A percentile compares a stretch with the other conserved stretches of the same genome.
Conservation (phyloP, 768 basidiomycete genomes). For the Calocera cornea region DNA sequence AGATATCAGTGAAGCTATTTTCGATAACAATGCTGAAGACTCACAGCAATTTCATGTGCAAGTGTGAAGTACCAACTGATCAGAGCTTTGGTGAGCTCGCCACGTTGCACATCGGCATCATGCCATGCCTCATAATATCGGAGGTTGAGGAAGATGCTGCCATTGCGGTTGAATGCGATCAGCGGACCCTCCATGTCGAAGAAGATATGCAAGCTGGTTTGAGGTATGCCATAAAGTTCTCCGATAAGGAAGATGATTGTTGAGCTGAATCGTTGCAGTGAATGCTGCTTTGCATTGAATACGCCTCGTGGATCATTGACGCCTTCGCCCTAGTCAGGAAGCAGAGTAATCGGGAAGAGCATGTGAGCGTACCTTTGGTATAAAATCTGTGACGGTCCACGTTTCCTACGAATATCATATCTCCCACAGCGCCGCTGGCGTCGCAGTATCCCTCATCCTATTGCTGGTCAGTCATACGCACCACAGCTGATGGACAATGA, state of each 20-base stretch:
- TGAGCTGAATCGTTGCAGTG: conserved; percentile 57
- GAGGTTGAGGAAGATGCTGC: conserved; percentile 77
- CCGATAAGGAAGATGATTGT: conserved; percentile 48
- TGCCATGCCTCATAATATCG: conserved; percentile 82
- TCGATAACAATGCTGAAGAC: background rate
- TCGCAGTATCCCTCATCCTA: conserved; percentile 69
- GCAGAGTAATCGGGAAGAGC: no score
- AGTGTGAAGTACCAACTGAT: conserved; percentile 87
- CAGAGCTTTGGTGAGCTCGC: conserved; percentile 46
- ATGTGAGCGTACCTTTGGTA: conserved; percentile 37
- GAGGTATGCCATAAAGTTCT: conserved; percentile 57
- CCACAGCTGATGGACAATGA: background rate
- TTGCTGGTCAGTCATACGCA: background rate
- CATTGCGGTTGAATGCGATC: conserved; percentile 88
- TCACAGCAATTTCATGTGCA: conserved; percentile 71
- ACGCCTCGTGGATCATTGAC: conserved; percentile 39
- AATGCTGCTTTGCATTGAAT: conserved; percentile 36
- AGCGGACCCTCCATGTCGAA: conserved; percentile 64
- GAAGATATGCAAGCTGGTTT: conserved; percentile 70
- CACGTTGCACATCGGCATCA: conserved; percentile 47
- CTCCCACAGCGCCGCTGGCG: conserved; percentile 46
- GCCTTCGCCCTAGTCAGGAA: conserved; percentile 31
- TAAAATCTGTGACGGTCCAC: conserved; percentile 21
- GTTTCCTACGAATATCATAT: conserved; percentile 45
- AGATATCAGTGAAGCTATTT: background rate